phyloP scores from a whole-genome alignment of 1,284 basidiomycete genomes.

The Cryptococcus hybrid region DNA sequence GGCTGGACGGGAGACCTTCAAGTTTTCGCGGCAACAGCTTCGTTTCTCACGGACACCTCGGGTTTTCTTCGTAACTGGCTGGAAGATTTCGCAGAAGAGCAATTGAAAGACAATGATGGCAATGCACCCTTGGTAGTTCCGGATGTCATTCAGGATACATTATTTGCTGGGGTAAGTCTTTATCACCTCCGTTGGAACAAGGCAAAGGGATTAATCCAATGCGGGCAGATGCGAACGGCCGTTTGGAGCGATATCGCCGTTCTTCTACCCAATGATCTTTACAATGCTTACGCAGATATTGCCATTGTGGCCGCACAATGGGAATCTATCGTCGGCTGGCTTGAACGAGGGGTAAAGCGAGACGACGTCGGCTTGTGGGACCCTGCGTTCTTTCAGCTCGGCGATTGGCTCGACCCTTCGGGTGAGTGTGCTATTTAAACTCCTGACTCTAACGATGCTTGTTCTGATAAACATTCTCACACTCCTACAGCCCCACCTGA shows the following conservation, averaged over 20 bases:
- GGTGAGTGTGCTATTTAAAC: too few species aligned
- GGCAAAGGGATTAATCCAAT: too few species aligned
- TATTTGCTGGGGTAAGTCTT: too few species aligned
- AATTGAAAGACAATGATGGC: too few species aligned
- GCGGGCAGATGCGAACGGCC: not conserved
- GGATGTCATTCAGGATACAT: too few species aligned
- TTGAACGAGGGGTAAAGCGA: conserved; percentile 30
- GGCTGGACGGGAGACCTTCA: conserved; percentile 45
- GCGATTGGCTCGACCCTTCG: conserved; percentile 40
- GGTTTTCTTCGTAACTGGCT: too few species aligned
- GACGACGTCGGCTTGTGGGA: conserved; percentile 23
- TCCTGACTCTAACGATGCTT: conserved; percentile 17
- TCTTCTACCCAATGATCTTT: conserved; percentile 31
- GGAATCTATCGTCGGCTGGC: conserved; percentile 34
- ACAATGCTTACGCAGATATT: conserved; percentile 22
- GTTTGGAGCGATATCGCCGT: conserved; percentile 36
- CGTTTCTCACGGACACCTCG: conserved; percentile 32
- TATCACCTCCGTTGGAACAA: too few species aligned
- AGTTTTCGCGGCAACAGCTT: conserved; percentile 36
- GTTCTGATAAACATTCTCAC: not conserved
- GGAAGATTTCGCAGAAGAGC: too few species aligned
- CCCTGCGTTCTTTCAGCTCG: conserved; percentile 17
- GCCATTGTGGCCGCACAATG: conserved; percentile 23
- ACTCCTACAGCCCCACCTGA: too few species aligned
- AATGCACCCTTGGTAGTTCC: too few species aligned